Conservation (phyloP, 768 basidiomycete species). For the Hypholoma fasciculare region DNA sequence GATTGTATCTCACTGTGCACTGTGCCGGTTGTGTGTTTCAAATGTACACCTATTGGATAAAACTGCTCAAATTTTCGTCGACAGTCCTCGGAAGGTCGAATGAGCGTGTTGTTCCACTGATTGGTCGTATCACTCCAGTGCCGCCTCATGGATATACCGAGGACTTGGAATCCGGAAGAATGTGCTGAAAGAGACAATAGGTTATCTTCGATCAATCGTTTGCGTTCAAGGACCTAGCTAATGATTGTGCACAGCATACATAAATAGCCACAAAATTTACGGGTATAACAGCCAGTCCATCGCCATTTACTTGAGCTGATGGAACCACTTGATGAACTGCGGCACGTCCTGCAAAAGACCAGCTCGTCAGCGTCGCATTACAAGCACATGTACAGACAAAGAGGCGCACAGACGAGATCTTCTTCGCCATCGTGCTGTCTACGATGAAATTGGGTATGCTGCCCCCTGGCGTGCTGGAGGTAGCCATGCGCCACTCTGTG, state of each 20-base stretch:
- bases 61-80: no score
- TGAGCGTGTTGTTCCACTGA: no score
- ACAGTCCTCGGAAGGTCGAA: no score
- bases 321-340: conserved; percentile 70
- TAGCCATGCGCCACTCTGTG: conserved; percentile 82
- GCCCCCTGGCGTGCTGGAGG: conserved; percentile 71
- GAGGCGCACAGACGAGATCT: conserved; percentile 59
- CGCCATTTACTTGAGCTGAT: conserved; percentile 16
- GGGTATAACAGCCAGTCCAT: not conserved
- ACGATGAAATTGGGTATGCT: conserved; percentile 64
- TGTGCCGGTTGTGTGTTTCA: no score
- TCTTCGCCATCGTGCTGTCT: conserved; percentile 59
- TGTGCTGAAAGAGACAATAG: not conserved
- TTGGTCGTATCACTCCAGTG: no score
- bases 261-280: no score
- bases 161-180: no score
- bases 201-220: not conserved
- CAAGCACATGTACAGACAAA: not conserved
- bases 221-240: no score
- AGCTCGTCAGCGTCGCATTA: not conserved
- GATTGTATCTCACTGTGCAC: no score
- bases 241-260: no score
- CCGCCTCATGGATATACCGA: no score
- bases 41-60: no score
- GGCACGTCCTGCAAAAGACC: conserved; percentile 60